Base-by-base conservation (phyloP, 2,329 filamentous ascomycete genomes). In the Phoma sp. region DNA sequence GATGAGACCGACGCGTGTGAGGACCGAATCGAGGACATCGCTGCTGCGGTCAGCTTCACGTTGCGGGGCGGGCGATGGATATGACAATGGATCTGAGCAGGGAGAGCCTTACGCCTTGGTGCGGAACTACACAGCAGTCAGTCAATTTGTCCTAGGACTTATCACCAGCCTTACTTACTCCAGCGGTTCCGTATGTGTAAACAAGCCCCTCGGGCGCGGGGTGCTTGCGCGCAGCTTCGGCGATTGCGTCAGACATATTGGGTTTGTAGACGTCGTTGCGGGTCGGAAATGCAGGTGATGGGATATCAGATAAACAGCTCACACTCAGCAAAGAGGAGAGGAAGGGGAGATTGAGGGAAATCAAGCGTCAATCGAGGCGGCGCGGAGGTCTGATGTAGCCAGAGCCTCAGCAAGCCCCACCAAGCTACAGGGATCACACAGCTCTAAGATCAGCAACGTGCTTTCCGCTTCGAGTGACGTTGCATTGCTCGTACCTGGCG, bases 1-100 rank as follows among this genome's bases (percentile, higher is more conserved):
- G 53, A 97, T 86, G 57, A 99, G 85, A 45, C 93, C 95, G 62
- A 97, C 93, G 39, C 93, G 89, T 78, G 93, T 97, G 65, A 96
- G 86, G 60, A 99, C 92, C 29, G 92, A 95, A 73, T 96, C 91
- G 68, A 98, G 89, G 51, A 96, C 84, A 68, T 92, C 88, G 54
- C 84, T 86, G 68, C 58, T 48, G 55, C 54, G 28, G 61, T 74
- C 70, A 74, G 78, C 65, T 61, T 61, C 62, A 65, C 65, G 64
- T 53, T 23, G 33, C 32, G 34, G 25, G 29, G 30, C 10, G 3
- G n/a, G 17, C 7, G 20, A n/a, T 23, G 18, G 23, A 23, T 7
- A 14, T 23, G 14, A 29, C 6, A 21, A n/a, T 29, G 32, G 7
- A 5, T 12, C 2, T 7, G 26, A 23, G 9, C 26, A 7, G 2